These are phyloP conservation scores for Pogostemon cablin DNA, from an alignment of 257 asterid species.

Conservation along the genomic window DNA sequence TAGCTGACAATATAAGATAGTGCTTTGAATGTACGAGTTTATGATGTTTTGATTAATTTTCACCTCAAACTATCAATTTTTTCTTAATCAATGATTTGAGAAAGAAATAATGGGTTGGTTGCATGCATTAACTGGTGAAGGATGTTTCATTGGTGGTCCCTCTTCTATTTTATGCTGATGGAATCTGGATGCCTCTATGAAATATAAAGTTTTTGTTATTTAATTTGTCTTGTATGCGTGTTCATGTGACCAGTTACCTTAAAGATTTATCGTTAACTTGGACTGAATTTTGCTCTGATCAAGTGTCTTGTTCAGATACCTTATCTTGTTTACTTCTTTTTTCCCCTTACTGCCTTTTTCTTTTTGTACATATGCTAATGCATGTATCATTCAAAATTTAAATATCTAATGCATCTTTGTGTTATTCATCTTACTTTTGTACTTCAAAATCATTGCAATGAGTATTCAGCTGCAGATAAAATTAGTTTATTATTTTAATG, in stretches of 20 bases:
- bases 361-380: conserved; percentile 33
- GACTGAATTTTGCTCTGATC: conserved; percentile 22
- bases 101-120: conserved; percentile 19
- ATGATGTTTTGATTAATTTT: conserved; percentile 12
- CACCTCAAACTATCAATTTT: conserved; percentile 16
- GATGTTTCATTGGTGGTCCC: conserved; percentile 39
- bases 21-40: conserved; percentile 8
- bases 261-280: conserved; percentile 25
- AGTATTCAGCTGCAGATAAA: conserved; percentile 20
- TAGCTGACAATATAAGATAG: conserved; percentile 5
- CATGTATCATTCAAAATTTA: conserved; percentile 23
- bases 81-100: conserved; percentile 14
- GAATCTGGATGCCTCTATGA: conserved; percentile 32
- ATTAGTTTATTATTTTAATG: conserved; percentile 22
- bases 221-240: conserved; percentile 23
- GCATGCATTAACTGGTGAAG: conserved; percentile 22
- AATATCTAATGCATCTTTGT: conserved; percentile 20
- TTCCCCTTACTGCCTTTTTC: conserved; percentile 7
- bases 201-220: conserved; percentile 20
- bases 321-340: conserved; percentile 28
- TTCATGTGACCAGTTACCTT: conserved; percentile 29
- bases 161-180: conserved; percentile 32
- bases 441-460: conserved; percentile 18
- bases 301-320: conserved; percentile 35
- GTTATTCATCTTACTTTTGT: neutral